phyloP scores from a whole-genome alignment of 2,329 filamentous ascomycete species.

The Aspergillus alliaceus region DNA sequence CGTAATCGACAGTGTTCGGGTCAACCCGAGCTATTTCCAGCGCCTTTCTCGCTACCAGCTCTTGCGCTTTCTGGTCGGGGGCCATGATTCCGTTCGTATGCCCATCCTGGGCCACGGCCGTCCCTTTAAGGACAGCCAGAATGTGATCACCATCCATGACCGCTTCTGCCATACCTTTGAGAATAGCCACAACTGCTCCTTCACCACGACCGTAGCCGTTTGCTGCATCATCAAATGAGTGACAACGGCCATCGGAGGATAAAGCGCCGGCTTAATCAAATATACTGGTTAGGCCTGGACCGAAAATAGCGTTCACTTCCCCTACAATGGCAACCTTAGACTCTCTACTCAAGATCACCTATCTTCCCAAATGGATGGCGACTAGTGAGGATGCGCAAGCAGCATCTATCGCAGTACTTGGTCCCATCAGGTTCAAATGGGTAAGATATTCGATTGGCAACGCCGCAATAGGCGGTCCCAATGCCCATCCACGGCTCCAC shows the following conservation, averaged over 20 bases:
- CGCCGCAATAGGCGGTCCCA: constrained; percentile 39
- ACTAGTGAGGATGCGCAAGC: constrained; percentile 26
- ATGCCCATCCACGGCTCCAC: constrained; percentile 43
- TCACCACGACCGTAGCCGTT: constrained; percentile 34
- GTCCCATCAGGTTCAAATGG: constrained; percentile 26
- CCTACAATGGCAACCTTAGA: constrained; percentile 17
- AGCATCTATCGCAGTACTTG: constrained; percentile 23
- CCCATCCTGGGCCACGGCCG: constrained; percentile 33
- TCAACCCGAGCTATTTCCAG: constrained; percentile 16
- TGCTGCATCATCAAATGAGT: constrained; percentile 32
- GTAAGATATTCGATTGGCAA: constrained; percentile 29
- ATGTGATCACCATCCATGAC: constrained; percentile 31
- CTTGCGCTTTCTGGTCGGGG: constrained; percentile 31
- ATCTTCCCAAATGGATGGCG: constrained; percentile 20
- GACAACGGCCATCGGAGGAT: constrained; percentile 30
- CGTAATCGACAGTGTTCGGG: constrained; percentile 16
- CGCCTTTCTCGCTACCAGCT: constrained; percentile 26
- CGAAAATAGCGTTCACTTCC: constrained; percentile 35
- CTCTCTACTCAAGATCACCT: constrained; percentile 16
- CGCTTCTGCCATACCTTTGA: constrained; percentile 29
- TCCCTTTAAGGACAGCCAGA: constrained; percentile 30
- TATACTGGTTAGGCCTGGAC: constrained; percentile 34
- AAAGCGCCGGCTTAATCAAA: constrained; percentile 29
- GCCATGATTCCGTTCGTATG: constrained; percentile 38
- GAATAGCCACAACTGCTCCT: constrained; percentile 29